Percentiles rank a stretch among this genome's conserved stretches.
These are phyloP conservation scores for Cryoendolithus antarcticus DNA, from an alignment of 2,329 filamentous ascomycete species.

Conservation along the genomic window DNA sequence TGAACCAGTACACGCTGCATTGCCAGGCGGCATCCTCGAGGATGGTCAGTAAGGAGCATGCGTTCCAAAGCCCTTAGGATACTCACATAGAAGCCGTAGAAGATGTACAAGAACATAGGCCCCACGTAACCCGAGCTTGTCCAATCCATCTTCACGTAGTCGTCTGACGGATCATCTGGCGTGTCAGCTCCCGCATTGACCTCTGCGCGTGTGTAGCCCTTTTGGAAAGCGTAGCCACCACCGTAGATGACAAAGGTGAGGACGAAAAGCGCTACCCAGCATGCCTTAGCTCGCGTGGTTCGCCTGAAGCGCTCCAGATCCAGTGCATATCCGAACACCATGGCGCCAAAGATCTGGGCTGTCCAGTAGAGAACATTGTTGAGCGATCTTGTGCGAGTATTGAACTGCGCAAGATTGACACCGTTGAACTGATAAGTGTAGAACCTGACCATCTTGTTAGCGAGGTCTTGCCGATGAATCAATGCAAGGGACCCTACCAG, in stretches of 20 bases:
- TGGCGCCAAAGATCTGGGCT: slow-evolving; percentile 65
- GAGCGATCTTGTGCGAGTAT: slow-evolving; percentile 60
- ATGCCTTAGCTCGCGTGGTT: slow-evolving; percentile 53
- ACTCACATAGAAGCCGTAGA: slow-evolving; percentile 72
- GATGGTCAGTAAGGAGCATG: not conserved
- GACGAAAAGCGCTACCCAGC: slow-evolving; percentile 49
- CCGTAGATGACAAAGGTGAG: slow-evolving; percentile 74
- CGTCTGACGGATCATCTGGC: slow-evolving; percentile 9
- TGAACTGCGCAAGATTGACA: slow-evolving; percentile 59
- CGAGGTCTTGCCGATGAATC: too few relatives aligned
- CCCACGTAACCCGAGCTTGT: slow-evolving; percentile 54
- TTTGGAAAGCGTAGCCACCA: slow-evolving; percentile 68
- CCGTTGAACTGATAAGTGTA: slow-evolving; percentile 69
- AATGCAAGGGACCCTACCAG: slow-evolving; percentile 30
- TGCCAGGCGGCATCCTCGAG: slow-evolving; percentile 5
- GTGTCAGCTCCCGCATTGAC: slow-evolving; percentile 11
- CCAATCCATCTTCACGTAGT: slow-evolving; percentile 48
- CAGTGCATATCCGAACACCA: slow-evolving; percentile 58
- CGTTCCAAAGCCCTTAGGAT: not conserved
- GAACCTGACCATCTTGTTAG: slow-evolving; percentile 30
- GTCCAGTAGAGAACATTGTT: slow-evolving; percentile 67
- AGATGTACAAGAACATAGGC: slow-evolving; percentile 80
- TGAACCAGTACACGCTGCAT: slow-evolving; percentile 44
- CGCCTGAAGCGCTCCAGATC: slow-evolving; percentile 50
- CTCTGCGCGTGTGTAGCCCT: slow-evolving; percentile 38